Evolutionary conservation across 306 rosid genomes (phyloP).

Genomic region (Ormosia semicastrata): DNA sequence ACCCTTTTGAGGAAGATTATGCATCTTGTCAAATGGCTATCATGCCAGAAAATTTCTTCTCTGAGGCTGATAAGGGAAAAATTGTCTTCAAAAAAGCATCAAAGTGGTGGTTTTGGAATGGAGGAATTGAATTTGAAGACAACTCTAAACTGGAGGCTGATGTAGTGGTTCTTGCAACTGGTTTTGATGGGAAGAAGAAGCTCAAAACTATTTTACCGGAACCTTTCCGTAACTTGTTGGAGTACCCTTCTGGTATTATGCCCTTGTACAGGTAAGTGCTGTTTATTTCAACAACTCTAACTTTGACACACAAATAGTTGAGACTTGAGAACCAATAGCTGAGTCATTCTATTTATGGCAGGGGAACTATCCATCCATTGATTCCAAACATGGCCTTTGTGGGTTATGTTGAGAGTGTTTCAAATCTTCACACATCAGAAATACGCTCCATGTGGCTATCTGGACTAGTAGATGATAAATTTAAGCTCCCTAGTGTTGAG

Average conservation of each 20-base stretch:
- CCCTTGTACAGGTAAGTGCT: conserved; percentile 57
- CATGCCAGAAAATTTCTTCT: conserved; percentile 59
- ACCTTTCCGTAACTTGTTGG: conserved; percentile 57
- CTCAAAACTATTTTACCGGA: conserved; percentile 56
- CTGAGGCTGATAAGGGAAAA: conserved; percentile 69
- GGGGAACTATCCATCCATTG: conserved; percentile 77
- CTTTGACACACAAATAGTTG: not conserved
- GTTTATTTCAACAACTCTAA: not conserved
- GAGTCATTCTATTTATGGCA: conserved; percentile 20
- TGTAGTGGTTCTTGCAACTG: conserved; percentile 73
- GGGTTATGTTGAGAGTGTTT: conserved; percentile 66
- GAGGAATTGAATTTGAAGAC: conserved; percentile 70
- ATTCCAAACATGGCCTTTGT: conserved; percentile 78
- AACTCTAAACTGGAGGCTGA: conserved; percentile 57
- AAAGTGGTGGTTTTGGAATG: conserved; percentile 60
- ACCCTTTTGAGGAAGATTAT: conserved; percentile 70
- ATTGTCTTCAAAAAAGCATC: conserved; percentile 57
- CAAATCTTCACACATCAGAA: conserved; percentile 69
- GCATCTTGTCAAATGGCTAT: conserved; percentile 82
- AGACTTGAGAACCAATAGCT: not conserved
- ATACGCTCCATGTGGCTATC: conserved; percentile 70
- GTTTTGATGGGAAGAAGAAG: conserved; percentile 71
- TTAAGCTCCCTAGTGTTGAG: conserved; percentile 61
- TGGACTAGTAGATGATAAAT: conserved; percentile 46
- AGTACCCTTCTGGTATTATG: conserved; percentile 53